phyloP scores from a whole-genome alignment of 768 basidiomycete genomes.

The Plicaturopsis crispa region DNA sequence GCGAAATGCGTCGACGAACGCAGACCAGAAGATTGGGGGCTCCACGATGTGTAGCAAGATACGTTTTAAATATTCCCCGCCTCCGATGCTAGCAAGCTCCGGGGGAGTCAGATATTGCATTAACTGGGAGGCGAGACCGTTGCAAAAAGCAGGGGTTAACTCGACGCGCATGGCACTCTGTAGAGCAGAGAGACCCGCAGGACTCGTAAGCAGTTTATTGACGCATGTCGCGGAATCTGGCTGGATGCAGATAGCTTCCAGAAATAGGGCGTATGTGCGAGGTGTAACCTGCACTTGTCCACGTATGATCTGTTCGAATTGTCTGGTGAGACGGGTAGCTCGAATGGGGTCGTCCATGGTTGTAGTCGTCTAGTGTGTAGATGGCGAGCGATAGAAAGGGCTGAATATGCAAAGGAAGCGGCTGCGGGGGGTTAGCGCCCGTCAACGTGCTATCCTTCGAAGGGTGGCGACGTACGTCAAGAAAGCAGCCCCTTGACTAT shows the following conservation, averaged over 20 bases:
- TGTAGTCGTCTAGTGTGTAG: too few relatives aligned
- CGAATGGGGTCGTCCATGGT: too few relatives aligned
- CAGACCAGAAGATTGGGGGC: constrained; percentile 44
- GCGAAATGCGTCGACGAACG: constrained; percentile 27
- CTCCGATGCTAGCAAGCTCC: constrained; percentile 26
- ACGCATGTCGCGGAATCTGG: constrained; percentile 29
- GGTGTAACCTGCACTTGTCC: constrained; percentile 20
- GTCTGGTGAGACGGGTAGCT: constrained; percentile 19
- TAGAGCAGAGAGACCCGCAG: constrained; percentile 27
- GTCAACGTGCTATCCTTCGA: too few relatives aligned
- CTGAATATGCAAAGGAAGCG: too few relatives aligned
- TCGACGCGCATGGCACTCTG: constrained; percentile 35
- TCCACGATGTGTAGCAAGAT: constrained; percentile 35
- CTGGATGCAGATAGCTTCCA: constrained; percentile 37
- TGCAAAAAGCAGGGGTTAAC: constrained; percentile 29
- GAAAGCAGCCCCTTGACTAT: too few relatives aligned
- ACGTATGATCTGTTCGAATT: constrained; percentile 23
- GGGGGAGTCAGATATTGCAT: constrained; percentile 30
- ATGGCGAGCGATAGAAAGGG: too few relatives aligned
- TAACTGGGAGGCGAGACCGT: constrained; percentile 29
- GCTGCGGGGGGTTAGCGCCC: too few relatives aligned
- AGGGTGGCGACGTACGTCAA: too few relatives aligned
- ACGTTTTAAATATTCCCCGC: constrained; percentile 32
- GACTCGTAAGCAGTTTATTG: constrained; percentile 26
- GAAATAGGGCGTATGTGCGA: constrained; percentile 26